Base-by-base conservation (phyloP, 192 early-diverging fungal species). In the Entomortierella lignicola region DNA sequence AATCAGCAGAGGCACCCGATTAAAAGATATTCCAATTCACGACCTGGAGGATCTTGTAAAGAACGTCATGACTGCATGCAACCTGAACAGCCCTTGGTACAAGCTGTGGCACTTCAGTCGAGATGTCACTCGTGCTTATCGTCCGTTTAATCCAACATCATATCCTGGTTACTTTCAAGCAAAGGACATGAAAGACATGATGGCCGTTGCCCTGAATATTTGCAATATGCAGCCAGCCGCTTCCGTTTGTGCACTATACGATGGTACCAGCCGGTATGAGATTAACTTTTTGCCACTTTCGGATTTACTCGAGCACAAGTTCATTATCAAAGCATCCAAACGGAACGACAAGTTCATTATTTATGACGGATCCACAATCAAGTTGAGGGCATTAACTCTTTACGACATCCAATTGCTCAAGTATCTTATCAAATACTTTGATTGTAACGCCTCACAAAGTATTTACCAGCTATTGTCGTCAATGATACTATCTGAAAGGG, bases 321-420 rank as follows among this genome's bases (percentile, higher is more conserved):
- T 62, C 29, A 26, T 17, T 6, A 6, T 62, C 42, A 62, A 30
- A 26, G 60, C 25, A 26, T 62, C 60, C 26, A 23, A 21, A 4
- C 13, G 25, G n/a, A 29, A 48, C 60, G 60, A 62, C 60, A 43
- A 30, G 60, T 62, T 62, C 44, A 48, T 62, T 30, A 12, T 5
- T 5, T 62, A 62, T 48, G 60, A 62, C 25, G 43, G 60, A 4
- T 12, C 11, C 5, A 48, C 29, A 21, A 48, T 62, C 60, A 43
- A 30, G 41, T 25, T 62, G 27, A 62, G 60, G 29, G n/a, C 60
- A 25, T 62, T 62, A 26, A 62, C 41, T n/a, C 60, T 27, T 1
- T 62, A 62, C 26, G 60, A 62, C 43, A 62, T 62, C 15, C 41
- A 48, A 25, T 4, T 62, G n/a, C 60, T 62, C 60, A 62, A 62